Percentiles rank a stretch among this genome's conserved stretches.
These are phyloP conservation scores for Beauveria bassiana DNA, from an alignment of 2,329 filamentous ascomycete species.

Conservation along the genomic window DNA sequence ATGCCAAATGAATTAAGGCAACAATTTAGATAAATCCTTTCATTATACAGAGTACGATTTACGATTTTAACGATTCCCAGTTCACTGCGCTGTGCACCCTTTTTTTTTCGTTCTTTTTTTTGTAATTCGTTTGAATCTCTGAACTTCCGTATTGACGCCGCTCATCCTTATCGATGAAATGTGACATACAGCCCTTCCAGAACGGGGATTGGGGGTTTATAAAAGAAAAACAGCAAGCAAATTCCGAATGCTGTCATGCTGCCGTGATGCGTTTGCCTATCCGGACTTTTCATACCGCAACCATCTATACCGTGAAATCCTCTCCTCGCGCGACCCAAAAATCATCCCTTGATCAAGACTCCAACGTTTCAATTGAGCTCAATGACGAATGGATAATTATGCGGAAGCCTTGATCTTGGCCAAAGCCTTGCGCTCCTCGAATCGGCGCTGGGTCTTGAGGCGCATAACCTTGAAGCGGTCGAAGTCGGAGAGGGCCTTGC, in stretches of 20 bases:
- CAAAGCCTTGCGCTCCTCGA: conserved; percentile 94
- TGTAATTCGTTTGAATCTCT: conserved; percentile 35
- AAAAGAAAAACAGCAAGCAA: conserved; percentile 47
- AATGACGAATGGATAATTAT: conserved; percentile 39
- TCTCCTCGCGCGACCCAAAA: conserved; percentile 21
- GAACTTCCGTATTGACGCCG: conserved; percentile 61
- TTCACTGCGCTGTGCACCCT: not conserved
- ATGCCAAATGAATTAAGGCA: not conserved
- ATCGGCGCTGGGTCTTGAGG: conserved; percentile 98
- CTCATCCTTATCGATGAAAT: conserved; percentile 49
- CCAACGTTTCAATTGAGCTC: conserved; percentile 18
- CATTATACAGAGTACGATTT: not conserved
- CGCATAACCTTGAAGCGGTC: conserved; percentile 99
- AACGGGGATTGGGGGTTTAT: conserved; percentile 31
- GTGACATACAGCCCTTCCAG: conserved; percentile 59
- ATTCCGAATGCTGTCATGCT: conserved; percentile 24
- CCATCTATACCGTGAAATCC: conserved; percentile 14
- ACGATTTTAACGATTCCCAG: not conserved
- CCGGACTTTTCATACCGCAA: conserved; percentile 21
- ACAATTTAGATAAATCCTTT: not conserved
- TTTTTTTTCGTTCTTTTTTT: conserved; percentile 10
- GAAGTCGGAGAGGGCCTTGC: conserved; percentile 92
- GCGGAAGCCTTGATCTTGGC: conserved; percentile 84
- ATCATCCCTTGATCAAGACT: conserved; percentile 18
- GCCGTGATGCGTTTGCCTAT: conserved; percentile 28